Percentiles rank a stretch among this genome's conserved stretches.
phyloP scores from a whole-genome alignment of 345 rosid genomes.

The Pseudoturritis turrita region DNA sequence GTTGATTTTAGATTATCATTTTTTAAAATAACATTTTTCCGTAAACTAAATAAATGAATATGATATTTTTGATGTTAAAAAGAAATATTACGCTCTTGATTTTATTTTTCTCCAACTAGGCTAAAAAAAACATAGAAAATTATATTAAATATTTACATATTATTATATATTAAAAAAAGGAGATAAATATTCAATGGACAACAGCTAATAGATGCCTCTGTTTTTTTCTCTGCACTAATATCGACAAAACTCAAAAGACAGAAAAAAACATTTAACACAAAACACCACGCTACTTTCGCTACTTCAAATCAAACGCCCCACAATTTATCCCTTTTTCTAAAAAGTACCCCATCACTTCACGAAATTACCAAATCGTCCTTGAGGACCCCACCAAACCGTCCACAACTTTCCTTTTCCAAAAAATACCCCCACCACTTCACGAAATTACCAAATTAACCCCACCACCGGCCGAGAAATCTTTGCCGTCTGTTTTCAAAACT shows the following conservation, averaged over 20 bases:
- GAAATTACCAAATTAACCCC: neutral
- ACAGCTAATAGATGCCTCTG: slow-evolving; percentile 34
- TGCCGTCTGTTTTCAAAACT: neutral
- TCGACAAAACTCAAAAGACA: slow-evolving; percentile 29
- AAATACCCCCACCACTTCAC: neutral
- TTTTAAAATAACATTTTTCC: too few species aligned
- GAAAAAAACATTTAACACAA: neutral
- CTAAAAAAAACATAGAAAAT: neutral
- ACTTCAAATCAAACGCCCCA: slow-evolving; percentile 19
- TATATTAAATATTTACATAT: slow-evolving; percentile 25
- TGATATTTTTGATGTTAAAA: too few species aligned
- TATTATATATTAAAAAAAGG: neutral
- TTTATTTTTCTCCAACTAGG: neutral
- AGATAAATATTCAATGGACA: slow-evolving; percentile 30
- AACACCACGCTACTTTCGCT: neutral
- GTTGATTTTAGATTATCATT: too few species aligned
- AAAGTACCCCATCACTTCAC: neutral
- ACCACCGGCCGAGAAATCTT: neutral
- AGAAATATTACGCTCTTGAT: neutral
- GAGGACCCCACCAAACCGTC: too few species aligned
- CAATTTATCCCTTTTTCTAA: neutral
- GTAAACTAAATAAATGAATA: too few species aligned
- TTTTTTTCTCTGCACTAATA: slow-evolving; percentile 29
- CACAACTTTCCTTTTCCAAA: neutral
- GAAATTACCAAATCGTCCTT: too few species aligned